Base-by-base conservation (phyloP, 768 basidiomycete genomes). In the Serendipita sp. region DNA sequence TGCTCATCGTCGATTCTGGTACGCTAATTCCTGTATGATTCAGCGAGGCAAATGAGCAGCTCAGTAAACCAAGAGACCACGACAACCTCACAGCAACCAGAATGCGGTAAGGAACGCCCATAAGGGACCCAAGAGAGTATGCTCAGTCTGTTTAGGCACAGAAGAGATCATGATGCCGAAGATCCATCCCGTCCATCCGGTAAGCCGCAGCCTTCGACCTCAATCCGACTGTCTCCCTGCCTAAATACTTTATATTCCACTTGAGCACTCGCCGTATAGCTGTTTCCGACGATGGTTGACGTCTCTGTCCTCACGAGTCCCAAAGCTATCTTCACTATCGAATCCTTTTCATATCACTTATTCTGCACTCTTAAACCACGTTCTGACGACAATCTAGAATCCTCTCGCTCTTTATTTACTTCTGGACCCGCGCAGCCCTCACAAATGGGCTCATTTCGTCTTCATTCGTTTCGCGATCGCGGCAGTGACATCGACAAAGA, bases 401-500 rank as follows among this genome's bases (percentile, higher is more conserved):
- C 78, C 61, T 72, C 82, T 48, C 79, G 89, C 63, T 80, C 85
- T 26, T 78, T 82, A 4, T 90, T 89, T 69, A 82, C 87, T 31
- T 79, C 87, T 13, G 77, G 81, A 14, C 75, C 86, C 56, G 81
- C 86, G 26, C 89, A 92, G 68, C 87, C 88, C 28, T 88, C 90
- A 38, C 89, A 91, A 74, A 92, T 92, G 90, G 90, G 90, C 53
- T 90, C 90, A 70, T 92, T 92, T 72, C 88, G 89, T 70, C 90
- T 91, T 69, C 90, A 92, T 67, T 88, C 89, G 11, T 73, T 85
- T 67, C 86, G 88, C 61, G 65, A 48, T 34, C 70, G 69, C 50
- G 74, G 75, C 78, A 71, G 58, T 5, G 84, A 79, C 63, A 74
- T 72, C 62, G 78, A 79, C 30, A 73, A 76, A 61, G 80, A 81